Evolutionary conservation across 2,329 filamentous ascomycete genomes (phyloP).

Genomic region (Ascochyta fabae): DNA sequence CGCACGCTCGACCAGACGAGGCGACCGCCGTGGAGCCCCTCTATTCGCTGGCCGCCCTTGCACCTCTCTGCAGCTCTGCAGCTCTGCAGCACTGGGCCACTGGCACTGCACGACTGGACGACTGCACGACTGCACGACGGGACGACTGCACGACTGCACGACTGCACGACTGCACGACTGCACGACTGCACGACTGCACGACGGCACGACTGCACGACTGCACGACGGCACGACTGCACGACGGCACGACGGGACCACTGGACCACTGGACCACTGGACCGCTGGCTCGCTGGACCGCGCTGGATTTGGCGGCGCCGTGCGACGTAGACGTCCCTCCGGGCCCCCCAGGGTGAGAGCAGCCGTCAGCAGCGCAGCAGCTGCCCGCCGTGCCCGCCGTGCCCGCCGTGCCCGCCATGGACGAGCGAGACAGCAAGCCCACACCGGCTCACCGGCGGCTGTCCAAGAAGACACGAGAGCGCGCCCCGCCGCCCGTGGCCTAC

Average conservation of each 20-base stretch:
- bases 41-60: conserved; percentile 3
- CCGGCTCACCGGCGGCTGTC: conserved; percentile 18
- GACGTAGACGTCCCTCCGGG: neutral
- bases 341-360: neutral
- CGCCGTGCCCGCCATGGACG: conserved; percentile 18
- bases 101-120: neutral
- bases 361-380: neutral
- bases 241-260: too few relatives aligned
- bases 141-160: too few relatives aligned
- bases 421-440: conserved; percentile 21
- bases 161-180: too few relatives aligned
- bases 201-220: too few relatives aligned
- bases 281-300: too few relatives aligned
- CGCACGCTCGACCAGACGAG: neutral
- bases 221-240: too few relatives aligned
- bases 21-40: neutral
- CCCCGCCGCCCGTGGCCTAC: conserved; percentile 26
- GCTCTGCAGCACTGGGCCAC: neutral
- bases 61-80: conserved; percentile 5
- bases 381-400: conserved; percentile 17
- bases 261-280: too few relatives aligned
- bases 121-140: too few relatives aligned
- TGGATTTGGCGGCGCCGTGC: too few relatives aligned
- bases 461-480: conserved; percentile 25
- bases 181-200: too few relatives aligned